phyloP scores from a whole-genome alignment of 2,329 filamentous ascomycete genomes.

The Nothophaeocryptopus gaeumannii region DNA sequence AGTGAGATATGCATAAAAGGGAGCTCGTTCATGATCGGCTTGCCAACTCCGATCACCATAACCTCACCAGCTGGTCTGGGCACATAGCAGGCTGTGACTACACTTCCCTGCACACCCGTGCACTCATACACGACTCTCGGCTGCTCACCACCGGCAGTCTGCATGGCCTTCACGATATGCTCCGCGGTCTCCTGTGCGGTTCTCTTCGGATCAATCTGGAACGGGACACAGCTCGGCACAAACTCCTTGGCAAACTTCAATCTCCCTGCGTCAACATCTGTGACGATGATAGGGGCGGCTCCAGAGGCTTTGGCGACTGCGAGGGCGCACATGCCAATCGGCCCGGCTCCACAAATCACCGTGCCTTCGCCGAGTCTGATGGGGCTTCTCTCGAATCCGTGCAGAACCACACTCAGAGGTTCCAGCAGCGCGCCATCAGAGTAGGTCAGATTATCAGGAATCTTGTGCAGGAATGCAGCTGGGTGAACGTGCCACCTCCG shows the following conservation, averaged over 20 bases:
- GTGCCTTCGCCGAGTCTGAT: slow-evolving; percentile 36
- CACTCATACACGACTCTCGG: slow-evolving; percentile 36
- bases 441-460: slow-evolving; percentile 70
- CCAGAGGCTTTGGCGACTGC: slow-evolving; percentile 60
- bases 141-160: slow-evolving; percentile 24
- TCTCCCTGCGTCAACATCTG: slow-evolving; percentile 78
- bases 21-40: slow-evolving; percentile 34
- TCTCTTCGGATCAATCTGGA: slow-evolving; percentile 25
- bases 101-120: slow-evolving; percentile 36
- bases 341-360: slow-evolving; percentile 61
- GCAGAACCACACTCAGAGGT: slow-evolving; percentile 49
- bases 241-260: slow-evolving; percentile 75
- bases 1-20: slow-evolving; percentile 39
- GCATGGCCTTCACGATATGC: slow-evolving; percentile 25
- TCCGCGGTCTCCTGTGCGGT: slow-evolving; percentile 26
- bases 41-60: slow-evolving; percentile 38
- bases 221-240: slow-evolving; percentile 39
- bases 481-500: slow-evolving; percentile 80
- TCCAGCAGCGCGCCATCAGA: slow-evolving; percentile 89
- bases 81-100: slow-evolving; percentile 30
- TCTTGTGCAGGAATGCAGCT: slow-evolving; percentile 84
- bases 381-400: slow-evolving; percentile 42
- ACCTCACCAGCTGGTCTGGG: slow-evolving; percentile 31
- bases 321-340: slow-evolving; percentile 60
- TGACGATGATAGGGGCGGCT: slow-evolving; percentile 73